These are phyloP conservation scores for Dactylellina sp. DNA, from an alignment of 2,329 filamentous ascomycete species.

Conservation along the genomic window DNA sequence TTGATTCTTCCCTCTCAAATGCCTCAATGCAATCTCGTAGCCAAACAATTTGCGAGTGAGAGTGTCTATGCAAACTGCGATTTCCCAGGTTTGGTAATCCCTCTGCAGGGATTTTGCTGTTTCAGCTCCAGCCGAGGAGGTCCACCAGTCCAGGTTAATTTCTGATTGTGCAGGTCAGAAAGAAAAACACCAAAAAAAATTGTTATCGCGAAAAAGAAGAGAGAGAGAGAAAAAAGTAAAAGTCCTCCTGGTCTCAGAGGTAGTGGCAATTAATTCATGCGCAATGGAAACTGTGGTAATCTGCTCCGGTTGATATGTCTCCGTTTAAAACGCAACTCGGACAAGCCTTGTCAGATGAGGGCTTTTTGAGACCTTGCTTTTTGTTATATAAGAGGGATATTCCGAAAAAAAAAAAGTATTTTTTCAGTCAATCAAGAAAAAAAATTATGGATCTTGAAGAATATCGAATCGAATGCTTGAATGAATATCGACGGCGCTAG, in stretches of 20 bases:
- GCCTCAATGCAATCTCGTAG: constrained; percentile 55
- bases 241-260: constrained; percentile 37
- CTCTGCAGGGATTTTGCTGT: constrained; percentile 50
- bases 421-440: constrained; percentile 15
- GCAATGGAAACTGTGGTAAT: constrained; percentile 34
- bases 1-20: constrained; percentile 53
- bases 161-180: constrained; percentile 41
- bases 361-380: constrained; percentile 52
- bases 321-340: constrained; percentile 44
- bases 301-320: constrained; percentile 47
- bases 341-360: constrained; percentile 52
- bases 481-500: constrained; percentile 40
- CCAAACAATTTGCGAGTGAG: constrained; percentile 56
- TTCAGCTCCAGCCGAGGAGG: constrained; percentile 55
- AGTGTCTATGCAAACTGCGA: constrained; percentile 51
- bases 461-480: constrained; percentile 26
- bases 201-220: constrained; percentile 44
- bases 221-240: constrained; percentile 36
- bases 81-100: constrained; percentile 56
- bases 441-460: constrained; percentile 17
- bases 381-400: constrained; percentile 47
- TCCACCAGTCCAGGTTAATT: constrained; percentile 43
- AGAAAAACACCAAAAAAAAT: constrained; percentile 21
- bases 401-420: constrained; percentile 24
- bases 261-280: constrained; percentile 48